Evolutionary conservation across 345 rosid genomes (phyloP).

Genomic region (Salix koriyanagi): DNA sequence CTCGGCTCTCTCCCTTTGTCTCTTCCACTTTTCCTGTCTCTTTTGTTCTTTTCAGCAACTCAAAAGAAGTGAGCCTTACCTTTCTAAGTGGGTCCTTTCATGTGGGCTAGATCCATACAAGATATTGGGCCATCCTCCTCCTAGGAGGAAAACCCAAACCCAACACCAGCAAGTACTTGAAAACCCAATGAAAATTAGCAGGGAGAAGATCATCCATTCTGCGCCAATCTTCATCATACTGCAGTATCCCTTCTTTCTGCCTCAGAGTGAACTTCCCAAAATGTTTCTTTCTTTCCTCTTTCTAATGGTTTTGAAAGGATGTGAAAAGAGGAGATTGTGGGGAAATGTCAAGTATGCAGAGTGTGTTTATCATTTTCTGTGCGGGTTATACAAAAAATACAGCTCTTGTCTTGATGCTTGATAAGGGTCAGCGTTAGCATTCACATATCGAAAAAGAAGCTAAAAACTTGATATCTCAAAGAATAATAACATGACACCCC

Average conservation of each 20-base stretch:
- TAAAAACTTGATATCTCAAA: neutral
- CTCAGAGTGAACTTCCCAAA: neutral
- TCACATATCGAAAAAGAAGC: neutral
- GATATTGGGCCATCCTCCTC: too few species aligned
- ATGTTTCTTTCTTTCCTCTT: neutral
- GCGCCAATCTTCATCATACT: slow-evolving; percentile 5
- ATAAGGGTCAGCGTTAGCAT: neutral
- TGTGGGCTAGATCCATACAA: too few species aligned
- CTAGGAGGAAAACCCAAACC: too few species aligned
- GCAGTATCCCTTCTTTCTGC: slow-evolving; percentile 32
- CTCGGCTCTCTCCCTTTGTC: too few species aligned
- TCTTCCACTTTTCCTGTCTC: too few species aligned
- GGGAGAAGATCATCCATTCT: slow-evolving; percentile 43
- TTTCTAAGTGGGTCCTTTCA: too few species aligned
- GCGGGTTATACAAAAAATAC: neutral
- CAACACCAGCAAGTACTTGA: neutral
- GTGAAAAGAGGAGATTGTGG: neutral
- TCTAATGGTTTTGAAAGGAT: neutral
- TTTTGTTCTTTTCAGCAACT: too few species aligned
- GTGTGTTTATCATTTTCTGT: neutral
- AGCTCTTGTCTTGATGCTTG: neutral
- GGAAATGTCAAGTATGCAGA: neutral
- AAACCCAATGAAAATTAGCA: neutral
- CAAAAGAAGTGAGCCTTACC: too few species aligned
- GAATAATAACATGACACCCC: neutral